Base-by-base conservation (phyloP, 192 early-diverging fungal species). In the Chytriomyces hyalinus region DNA sequence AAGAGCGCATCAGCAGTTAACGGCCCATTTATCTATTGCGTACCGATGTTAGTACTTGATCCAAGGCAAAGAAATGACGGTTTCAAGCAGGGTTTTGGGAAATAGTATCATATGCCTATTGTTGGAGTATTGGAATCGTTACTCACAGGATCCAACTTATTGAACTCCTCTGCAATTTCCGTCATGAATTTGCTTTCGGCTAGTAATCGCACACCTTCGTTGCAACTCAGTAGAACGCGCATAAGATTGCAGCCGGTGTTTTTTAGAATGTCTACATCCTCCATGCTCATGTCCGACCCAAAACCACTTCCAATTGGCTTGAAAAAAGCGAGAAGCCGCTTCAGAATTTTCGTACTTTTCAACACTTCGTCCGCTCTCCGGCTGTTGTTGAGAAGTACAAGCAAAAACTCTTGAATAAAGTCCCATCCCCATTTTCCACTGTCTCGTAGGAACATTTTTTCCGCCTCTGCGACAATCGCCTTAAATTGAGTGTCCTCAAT, bases 351-450 rank as follows among this genome's bases (percentile, higher is more conserved):
- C 15, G 86, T 89, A 47, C 80, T 88, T 53, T 89, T 86, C 65
- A 92, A 80, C 1, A 89, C 87, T 57, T 96, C 94, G 22, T 96
- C 94, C 22, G 95, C 70, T 44, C 94, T 83, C 59, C 87, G 81
- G 8, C 90, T 89, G 72, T 92, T 92, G 9, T 90, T 80, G 64
- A 95, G 82, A 2, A 93, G 92, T 5, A 94, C 93, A 61, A 92
- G 90, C 11, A 96, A 81, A 17, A 95, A 81, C 65, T 94, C 92
- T 68, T 88, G 77, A 24, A 94, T 90, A 26, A 82, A 83, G 45
- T 93, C 91, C 93, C 91, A 96, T 22, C 87, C 85, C 94, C 94
- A 96, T 71, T 92, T 91, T 13, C 88, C 81, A 73, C 85, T 87
- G 22, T 96, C 94, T 66, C 93, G 94, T 7, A 88, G 85, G 60